Percentiles rank a stretch among this genome's conserved stretches.
Conservation (phyloP, 345 rosid species). For the Eucalyptus tenuipes region DNA sequence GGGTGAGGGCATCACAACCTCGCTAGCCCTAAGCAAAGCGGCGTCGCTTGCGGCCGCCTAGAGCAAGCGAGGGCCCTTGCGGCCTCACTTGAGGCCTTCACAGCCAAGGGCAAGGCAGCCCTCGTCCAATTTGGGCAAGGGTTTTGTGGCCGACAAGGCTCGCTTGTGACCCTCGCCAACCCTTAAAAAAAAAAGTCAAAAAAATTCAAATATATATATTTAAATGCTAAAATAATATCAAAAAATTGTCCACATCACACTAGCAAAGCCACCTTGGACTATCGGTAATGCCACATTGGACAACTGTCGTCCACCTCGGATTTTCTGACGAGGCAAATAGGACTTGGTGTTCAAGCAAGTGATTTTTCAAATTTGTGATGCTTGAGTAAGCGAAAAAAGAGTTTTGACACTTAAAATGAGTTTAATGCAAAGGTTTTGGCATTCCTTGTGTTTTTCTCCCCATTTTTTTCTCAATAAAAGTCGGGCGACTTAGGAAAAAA, state of each 20-base stretch:
- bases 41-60: fast-evolving
- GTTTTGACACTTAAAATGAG: fast-evolving
- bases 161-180: fast-evolving
- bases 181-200: too few relatives aligned
- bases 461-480: not conserved
- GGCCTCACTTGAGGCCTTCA: fast-evolving
- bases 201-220: too few relatives aligned
- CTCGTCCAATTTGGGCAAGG: fast-evolving
- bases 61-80: fast-evolving
- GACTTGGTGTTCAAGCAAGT: fast-evolving
- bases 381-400: fast-evolving
- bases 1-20: fast-evolving
- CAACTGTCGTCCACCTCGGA: fast-evolving
- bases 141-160: fast-evolving
- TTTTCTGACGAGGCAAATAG: fast-evolving
- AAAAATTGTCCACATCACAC: fast-evolving
- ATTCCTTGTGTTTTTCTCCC: fast-evolving
- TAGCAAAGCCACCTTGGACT: fast-evolving
- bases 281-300: fast-evolving
- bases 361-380: fast-evolving
- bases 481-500: fast-evolving
- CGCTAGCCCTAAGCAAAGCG: fast-evolving
- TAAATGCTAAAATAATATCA: too few relatives aligned
- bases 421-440: fast-evolving
- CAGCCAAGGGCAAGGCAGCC: fast-evolving